Evolutionary conservation across 78 protist genomes (phyloP).

Genomic region (Chrysochromulina parva): DNA sequence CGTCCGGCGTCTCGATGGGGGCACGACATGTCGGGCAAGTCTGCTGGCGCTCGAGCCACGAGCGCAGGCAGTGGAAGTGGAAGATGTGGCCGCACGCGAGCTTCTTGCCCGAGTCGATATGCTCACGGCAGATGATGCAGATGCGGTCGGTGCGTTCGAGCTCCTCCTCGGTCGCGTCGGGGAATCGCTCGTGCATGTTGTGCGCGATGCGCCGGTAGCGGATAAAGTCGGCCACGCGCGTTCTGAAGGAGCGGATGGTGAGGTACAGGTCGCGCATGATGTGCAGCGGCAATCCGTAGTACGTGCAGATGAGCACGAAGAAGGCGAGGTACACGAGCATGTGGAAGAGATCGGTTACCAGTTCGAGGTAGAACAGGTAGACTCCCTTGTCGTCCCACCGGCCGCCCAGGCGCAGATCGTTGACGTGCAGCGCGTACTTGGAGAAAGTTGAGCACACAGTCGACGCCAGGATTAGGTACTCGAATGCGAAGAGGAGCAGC

Average conservation of each 20-base stretch:
- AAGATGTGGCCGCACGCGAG: constrained; percentile 86
- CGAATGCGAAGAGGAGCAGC: constrained; percentile 81
- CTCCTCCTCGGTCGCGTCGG: constrained; percentile 80
- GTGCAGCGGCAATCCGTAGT: constrained; percentile 83
- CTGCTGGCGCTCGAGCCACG: constrained; percentile 87
- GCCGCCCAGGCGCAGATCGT: constrained; percentile 65
- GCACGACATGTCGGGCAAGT: constrained; percentile 86
- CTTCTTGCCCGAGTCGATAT: constrained; percentile 7
- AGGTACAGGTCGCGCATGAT: constrained; percentile 80
- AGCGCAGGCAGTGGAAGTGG: constrained; percentile 85
- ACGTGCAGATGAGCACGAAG: constrained; percentile 55
- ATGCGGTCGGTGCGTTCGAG: constrained; percentile 62
- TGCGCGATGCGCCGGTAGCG: constrained; percentile 48
- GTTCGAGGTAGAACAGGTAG: constrained; percentile 73
- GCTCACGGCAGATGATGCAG: constrained; percentile 80
- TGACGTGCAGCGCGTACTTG: constrained; percentile 40
- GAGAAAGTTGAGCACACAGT: background rate
- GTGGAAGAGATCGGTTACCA: constrained; percentile 42
- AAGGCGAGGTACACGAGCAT: constrained; percentile 58
- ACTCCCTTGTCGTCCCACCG: constrained; percentile 79
- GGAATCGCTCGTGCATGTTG: constrained; percentile 48
- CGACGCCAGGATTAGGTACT: constrained; percentile 45
- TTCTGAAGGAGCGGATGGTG: constrained; percentile 49
- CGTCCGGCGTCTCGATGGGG: background rate
- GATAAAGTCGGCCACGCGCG: constrained; percentile 42